Conservation (phyloP, 192 early-diverging fungal species). For the Pecoramyces ruminantium region DNA sequence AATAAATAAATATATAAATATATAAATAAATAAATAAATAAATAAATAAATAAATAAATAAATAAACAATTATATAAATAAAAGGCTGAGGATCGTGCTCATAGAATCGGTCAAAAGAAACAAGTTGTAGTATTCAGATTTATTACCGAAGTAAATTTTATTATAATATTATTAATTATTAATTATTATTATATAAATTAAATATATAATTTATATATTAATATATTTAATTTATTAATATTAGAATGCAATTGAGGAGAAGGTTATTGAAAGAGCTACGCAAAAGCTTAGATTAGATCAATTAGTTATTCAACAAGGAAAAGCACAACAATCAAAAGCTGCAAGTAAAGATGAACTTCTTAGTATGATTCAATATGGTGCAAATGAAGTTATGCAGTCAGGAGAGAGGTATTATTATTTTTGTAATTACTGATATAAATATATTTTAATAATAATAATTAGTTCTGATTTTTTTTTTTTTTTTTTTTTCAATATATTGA, state of each 20-base stretch:
- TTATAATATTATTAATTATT: too few relatives aligned
- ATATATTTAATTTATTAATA: too few relatives aligned
- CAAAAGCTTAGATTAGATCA: constrained; percentile 93
- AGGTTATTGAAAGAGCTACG: constrained; percentile 89
- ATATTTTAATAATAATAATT: too few relatives aligned
- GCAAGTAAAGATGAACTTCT: constrained; percentile 72
- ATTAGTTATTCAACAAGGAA: constrained; percentile 96
- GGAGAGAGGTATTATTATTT: constrained; percentile 17
- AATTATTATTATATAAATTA: too few relatives aligned
- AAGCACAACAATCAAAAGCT: constrained; percentile 52
- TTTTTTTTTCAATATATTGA: too few relatives aligned
- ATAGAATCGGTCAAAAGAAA: constrained; percentile 97
- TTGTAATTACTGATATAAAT: too few relatives aligned
- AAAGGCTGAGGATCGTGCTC: constrained; percentile 83
- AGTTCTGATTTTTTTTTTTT: too few relatives aligned
- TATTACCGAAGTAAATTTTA: constrained; percentile 59
- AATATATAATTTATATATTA: too few relatives aligned
- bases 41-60: too few relatives aligned
- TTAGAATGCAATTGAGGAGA: constrained; percentile 86
- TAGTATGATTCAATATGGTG: constrained; percentile 94
- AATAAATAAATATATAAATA: too few relatives aligned
- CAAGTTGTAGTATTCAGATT: constrained; percentile 93
- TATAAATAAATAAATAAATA: too few relatives aligned
- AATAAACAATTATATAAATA: too few relatives aligned
- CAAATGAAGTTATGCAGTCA: constrained; percentile 60